Base-by-base conservation (phyloP, 768 basidiomycete genomes). In the Pisolithus marmoratus region DNA sequence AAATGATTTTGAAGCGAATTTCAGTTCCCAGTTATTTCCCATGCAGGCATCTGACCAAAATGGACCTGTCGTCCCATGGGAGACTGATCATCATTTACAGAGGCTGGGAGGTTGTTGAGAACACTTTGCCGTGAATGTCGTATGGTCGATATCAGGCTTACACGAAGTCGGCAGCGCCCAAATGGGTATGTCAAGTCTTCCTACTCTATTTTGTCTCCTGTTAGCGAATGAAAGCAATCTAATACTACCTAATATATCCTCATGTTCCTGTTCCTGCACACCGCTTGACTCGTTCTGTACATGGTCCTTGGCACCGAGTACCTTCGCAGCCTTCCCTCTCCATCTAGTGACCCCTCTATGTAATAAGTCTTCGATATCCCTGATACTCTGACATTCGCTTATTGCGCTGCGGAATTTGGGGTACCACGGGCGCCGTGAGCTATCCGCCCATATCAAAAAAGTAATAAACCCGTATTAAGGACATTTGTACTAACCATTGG, bases 391-490 rank as follows among this genome's bases (percentile, higher is more conserved):
- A 46, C 79, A 78, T 22, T 58, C 62, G 40, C 63, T 63, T 52
- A 85, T 54, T 5, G 72, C 71, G 50, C 72, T 55, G 49, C 79
- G 74, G 65, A 85, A 83, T 57, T 78, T 79, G 17, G 67, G 58
- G 61, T 76, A 82, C 82, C 82, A 84, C 27, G 79, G 70, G 27
- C 74, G 73, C 49, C 82, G 75, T 50, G 63, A 67, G 52, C 82
- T 77, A 53, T 53, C 31, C 46, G 54, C 36, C 50, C 46, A 38
- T 48, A 52, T 53, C 38, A 31, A 37, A 31, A 37, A 15, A 12
- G 27, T 41, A 23, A 41, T 37, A 11, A 29, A 27, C 49, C 8
- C 4, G 8, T 23, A n/a, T 15, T 22, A 8, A 26, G 20, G 34
- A 38, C 22, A 47, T 11, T 63, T 79, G 52, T 52, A 17, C 43